These are phyloP conservation scores for Cicer cuneatum DNA, from an alignment of 306 rosid genomes.

Conservation along the genomic window DNA sequence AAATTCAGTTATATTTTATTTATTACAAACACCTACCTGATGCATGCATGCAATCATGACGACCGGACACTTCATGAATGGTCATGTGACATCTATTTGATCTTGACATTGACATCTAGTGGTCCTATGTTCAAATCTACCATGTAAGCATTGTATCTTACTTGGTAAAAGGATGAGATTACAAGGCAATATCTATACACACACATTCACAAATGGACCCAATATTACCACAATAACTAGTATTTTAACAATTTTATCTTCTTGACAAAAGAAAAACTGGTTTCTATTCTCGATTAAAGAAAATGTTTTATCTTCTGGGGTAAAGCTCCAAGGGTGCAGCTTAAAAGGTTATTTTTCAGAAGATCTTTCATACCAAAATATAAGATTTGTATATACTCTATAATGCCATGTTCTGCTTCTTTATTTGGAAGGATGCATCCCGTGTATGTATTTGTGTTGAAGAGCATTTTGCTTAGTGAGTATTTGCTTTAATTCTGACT, in stretches of 20 bases:
- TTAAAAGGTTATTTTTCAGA: conserved; percentile 18
- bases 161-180: neutral
- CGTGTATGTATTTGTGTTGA: conserved; percentile 32
- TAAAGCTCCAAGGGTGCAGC: conserved; percentile 21
- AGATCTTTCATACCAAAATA: conserved; percentile 1
- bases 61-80: conserved; percentile 10
- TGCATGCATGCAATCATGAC: conserved; percentile 5
- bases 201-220: neutral
- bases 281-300: too few relatives aligned
- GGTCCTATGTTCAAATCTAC: neutral
- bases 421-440: conserved; percentile 14
- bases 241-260: neutral
- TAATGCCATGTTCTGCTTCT: conserved; percentile 5
- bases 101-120: conserved; percentile 19
- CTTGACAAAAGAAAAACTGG: neutral
- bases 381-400: neutral
- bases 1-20: neutral
- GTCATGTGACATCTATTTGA: conserved; percentile 15
- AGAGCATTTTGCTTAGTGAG: conserved; percentile 18
- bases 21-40: conserved; percentile 26
- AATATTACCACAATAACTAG: conserved; percentile 8
- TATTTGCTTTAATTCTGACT: conserved; percentile 23
- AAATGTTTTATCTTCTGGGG: neutral
- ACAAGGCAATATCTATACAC: neutral
- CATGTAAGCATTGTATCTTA: neutral